Evolutionary conservation across 1,139 yeast species (phyloP), one percentile per base, ranked within the genome.

Genomic region (Zygosaccharomyces pseudobailii): DNA sequence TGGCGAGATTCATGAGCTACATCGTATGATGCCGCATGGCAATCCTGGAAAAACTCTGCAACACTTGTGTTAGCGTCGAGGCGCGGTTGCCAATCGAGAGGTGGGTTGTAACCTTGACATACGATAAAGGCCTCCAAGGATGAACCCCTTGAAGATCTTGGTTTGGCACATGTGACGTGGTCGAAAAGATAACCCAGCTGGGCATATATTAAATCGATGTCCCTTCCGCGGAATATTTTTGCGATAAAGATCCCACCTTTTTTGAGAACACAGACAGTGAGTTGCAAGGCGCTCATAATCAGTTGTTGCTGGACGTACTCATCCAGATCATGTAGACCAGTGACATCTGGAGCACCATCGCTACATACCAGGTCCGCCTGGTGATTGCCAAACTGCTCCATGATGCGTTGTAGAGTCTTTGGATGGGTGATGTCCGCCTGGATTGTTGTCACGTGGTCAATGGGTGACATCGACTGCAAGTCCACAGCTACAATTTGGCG

Each of bases 401-500:
- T 71, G 40, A 92, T 92, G 58, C 75, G 76, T 42, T 77, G 76
- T 46, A 92, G 72, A 0, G 98, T 92, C 61, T 80, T 79, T 8
- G 98, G 97, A 66, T 92, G 97, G 3, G 98, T 92, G 55, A 92
- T 92, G 69, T 92, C 98, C 1, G 97, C 97, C 66, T 92, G 98
- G 40, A 92, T 69, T 1, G 95, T 83, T 1, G 82, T 85, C 6
- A 92, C 97, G 35, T 94, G 87, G 5, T 81, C 82, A 19, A 92
- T 87, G 1, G 97, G 97, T 0, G 95, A 83, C 95, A 92, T 92
- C 7, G 98, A 97, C 65, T 92, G 98, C 49, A 92, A 72, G 67
- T 92, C 98, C 2, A 92, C 98, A 0, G 97, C 88, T 10, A 92
- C 95, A 33, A 92, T 87, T 62, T 84, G 84, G 32, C 89, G 82